Conservation (phyloP, 1,139 yeast genomes). For the Blastobotrys elegans region DNA sequence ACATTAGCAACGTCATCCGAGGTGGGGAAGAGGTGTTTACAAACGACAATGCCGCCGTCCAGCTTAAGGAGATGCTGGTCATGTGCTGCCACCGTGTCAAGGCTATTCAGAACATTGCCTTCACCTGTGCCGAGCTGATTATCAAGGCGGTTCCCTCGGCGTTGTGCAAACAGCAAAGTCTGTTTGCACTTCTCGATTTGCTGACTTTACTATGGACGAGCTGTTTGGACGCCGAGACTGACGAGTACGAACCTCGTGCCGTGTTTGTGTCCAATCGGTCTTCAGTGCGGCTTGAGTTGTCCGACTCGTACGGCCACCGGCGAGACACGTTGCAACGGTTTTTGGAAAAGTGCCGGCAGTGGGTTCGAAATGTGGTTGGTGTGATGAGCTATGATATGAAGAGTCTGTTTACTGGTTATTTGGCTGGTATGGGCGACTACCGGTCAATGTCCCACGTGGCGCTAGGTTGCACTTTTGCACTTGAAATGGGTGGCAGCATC, state of each 20-base stretch:
- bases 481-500: constrained; percentile 77
- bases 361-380: constrained; percentile 56
- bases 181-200: constrained; percentile 76
- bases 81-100: constrained; percentile 74
- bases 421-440: constrained; percentile 42
- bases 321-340: constrained; percentile 58
- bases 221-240: constrained; percentile 78
- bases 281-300: constrained; percentile 56
- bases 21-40: constrained; percentile 44
- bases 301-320: constrained; percentile 80
- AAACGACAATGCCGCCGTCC: constrained; percentile 60
- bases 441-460: constrained; percentile 43
- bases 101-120: constrained; percentile 74
- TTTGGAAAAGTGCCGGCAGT: constrained; percentile 53
- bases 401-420: constrained; percentile 70
- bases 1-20: constrained; percentile 41
- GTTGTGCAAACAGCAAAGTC: constrained; percentile 65
- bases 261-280: constrained; percentile 54
- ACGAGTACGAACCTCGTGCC: constrained; percentile 79
- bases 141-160: constrained; percentile 72
- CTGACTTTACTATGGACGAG: constrained; percentile 73
- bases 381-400: constrained; percentile 69
- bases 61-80: constrained; percentile 62
- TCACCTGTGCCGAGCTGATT: constrained; percentile 69
- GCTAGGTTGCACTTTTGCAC: constrained; percentile 82